Percentiles rank a stretch among this genome's conserved stretches.
These are phyloP conservation scores for Coffea eugenioides DNA, from an alignment of 257 asterid species.

Conservation along the genomic window DNA sequence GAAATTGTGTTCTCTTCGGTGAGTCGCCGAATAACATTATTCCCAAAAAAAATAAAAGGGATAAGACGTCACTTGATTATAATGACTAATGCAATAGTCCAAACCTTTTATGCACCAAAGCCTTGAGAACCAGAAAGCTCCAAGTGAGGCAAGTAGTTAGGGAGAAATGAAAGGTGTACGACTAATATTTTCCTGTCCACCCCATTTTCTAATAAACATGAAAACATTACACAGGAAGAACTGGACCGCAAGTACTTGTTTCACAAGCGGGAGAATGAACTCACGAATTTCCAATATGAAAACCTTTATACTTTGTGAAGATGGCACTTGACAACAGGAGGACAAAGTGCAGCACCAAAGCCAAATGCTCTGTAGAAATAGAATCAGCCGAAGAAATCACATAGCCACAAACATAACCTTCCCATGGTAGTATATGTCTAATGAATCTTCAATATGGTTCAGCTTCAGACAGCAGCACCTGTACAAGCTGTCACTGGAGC, in stretches of 20 bases:
- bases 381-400: conserved; percentile 10
- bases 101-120: neutral
- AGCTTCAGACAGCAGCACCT: conserved; percentile 58
- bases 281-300: neutral
- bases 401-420: conserved; percentile 14
- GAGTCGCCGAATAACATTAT: too few species aligned
- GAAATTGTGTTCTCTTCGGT: too few species aligned
- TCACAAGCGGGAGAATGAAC: neutral
- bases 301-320: neutral
- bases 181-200: neutral
- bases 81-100: too few species aligned
- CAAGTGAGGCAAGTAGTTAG: neutral
- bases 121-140: neutral
- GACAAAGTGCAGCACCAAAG: neutral
- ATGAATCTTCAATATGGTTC: conserved; percentile 1
- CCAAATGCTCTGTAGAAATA: neutral
- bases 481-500: conserved; percentile 84
- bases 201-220: neutral
- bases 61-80: too few species aligned
- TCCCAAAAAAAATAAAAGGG: too few species aligned
- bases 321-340: neutral
- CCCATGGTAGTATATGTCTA: neutral
- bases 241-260: neutral
- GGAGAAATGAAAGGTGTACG: neutral
- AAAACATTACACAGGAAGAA: neutral